Conservation (phyloP, 164 flowering plant genomes). For the Santalum album region DNA sequence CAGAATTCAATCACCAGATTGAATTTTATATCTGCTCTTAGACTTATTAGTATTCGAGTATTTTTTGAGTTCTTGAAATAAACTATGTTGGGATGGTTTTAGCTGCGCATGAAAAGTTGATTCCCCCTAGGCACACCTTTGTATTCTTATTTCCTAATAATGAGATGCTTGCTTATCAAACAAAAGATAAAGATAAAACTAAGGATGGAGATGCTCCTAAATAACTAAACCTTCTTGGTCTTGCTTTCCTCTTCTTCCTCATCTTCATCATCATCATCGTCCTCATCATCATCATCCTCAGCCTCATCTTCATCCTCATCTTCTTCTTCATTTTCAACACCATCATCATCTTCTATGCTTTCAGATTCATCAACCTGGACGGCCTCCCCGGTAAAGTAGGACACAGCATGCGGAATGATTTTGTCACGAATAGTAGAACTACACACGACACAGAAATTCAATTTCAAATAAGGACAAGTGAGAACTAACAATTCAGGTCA, state of each 20-base stretch:
- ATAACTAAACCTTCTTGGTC: conserved; percentile 30
- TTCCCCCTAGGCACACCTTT: too few relatives aligned
- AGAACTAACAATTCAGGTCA: neutral
- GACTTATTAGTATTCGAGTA: too few relatives aligned
- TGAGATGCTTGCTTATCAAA: too few relatives aligned
- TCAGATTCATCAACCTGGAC: conserved; percentile 53
- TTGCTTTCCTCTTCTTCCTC: conserved; percentile 9
- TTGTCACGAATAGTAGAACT: conserved; percentile 82
- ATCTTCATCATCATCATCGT: conserved; percentile 20
- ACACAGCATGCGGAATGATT: conserved; percentile 83
- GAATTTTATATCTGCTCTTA: too few relatives aligned
- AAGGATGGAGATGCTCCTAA: neutral
- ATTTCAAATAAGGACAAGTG: neutral
- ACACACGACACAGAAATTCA: conserved; percentile 5
- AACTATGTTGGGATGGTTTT: too few relatives aligned
- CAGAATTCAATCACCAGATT: too few relatives aligned
- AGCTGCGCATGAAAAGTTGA: too few relatives aligned
- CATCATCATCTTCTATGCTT: conserved; percentile 28
- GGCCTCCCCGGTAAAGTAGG: conserved; percentile 88
- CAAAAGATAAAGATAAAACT: too few relatives aligned
- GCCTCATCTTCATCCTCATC: conserved; percentile 59
- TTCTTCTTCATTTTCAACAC: conserved; percentile 53
- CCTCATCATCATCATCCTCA: conserved; percentile 36
- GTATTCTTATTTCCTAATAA: too few relatives aligned
- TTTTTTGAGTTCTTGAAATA: too few relatives aligned